These are phyloP conservation scores for Citrus sp. DNA, from an alignment of 345 rosid species.

Conservation along the genomic window DNA sequence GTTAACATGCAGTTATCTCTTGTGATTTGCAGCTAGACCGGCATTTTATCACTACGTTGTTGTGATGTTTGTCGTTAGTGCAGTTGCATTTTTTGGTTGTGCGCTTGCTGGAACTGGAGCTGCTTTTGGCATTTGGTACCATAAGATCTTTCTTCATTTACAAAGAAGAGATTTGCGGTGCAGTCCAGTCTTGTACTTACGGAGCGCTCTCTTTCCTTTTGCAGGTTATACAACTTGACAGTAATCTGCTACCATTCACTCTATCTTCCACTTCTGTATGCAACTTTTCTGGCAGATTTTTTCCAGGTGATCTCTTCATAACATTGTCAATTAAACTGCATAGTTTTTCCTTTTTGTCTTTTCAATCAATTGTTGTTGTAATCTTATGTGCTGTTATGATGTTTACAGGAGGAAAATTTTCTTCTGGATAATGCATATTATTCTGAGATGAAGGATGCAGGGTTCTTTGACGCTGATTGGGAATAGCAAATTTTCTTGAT, in stretches of 20 bases:
- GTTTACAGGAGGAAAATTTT: slow-evolving; percentile 37
- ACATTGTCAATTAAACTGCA: background rate
- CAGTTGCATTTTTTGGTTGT: slow-evolving; percentile 23
- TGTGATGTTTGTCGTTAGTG: slow-evolving; percentile 30
- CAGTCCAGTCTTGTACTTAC: background rate
- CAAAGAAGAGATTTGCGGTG: background rate
- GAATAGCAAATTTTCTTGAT: slow-evolving; percentile 18
- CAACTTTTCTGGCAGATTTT: slow-evolving; percentile 42
- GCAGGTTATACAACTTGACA: slow-evolving; percentile 38
- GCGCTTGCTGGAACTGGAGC: slow-evolving; percentile 35
- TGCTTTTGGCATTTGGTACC: slow-evolving; percentile 40
- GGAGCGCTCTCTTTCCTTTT: background rate
- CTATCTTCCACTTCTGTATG: slow-evolving; percentile 36
- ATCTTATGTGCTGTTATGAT: background rate
- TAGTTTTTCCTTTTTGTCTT: background rate
- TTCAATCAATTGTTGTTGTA: background rate
- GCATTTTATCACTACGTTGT: slow-evolving; percentile 39
- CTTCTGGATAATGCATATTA: slow-evolving; percentile 43
- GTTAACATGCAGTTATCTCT: background rate
- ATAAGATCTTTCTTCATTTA: background rate
- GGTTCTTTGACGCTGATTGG: slow-evolving; percentile 48
- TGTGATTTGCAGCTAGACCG: slow-evolving; percentile 30
- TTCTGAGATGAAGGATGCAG: slow-evolving; percentile 49
- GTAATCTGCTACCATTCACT: slow-evolving; percentile 32
- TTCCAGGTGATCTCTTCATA: slow-evolving; percentile 28